Base-by-base conservation (phyloP, 768 basidiomycete species). In the Gloeopeniophorella convolvens region DNA sequence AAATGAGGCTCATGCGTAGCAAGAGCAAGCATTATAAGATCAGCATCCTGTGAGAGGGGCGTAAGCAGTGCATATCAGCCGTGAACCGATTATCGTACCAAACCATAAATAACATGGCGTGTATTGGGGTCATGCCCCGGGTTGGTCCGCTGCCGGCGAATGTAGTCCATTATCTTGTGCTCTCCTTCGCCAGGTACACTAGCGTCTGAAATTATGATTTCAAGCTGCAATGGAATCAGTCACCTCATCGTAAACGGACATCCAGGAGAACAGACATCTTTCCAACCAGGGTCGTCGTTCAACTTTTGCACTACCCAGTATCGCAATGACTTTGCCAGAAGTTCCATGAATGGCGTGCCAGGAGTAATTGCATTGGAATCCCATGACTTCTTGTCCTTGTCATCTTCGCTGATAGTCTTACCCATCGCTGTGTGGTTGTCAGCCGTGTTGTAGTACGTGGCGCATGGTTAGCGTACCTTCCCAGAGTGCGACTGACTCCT, bases 131-230 rank as follows among this genome's bases (percentile, higher is more conserved):
- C 85, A 68, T 98, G 85, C n/a, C 83, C 86, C 20, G 79, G 78
- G 62, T 94, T 89, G 43, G 77, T 74, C 44, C 96, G 78, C 61
- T 96, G 94, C 28, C 94, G 77, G 48, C 96, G 76, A 57, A 99
- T 95, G 65, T 79, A 98, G 65, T 98, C 96, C 93, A 99, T 97
- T 56, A 99, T 97, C 72, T 99, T 99, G 68, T 99, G 96, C 65
- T 99, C 96, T 64, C 96, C 96, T 68, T 99, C 96, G 59, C 96
- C 96, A 1, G 96, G 95, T 11, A 98, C 96, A 48, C 87, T 83
- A 2, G 96, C 90, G 59, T 99, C 96, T 5, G 96, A 99, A 48
- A 99, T 90, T 57, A 98, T 83, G 44, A 99, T 87, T 75, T 98
- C 82, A 33, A 99, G 76, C 93, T 94, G 58, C n/a, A n/a, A n/a